phyloP scores from a whole-genome alignment of 768 basidiomycete genomes.

The Kwoniella bestiolae region DNA sequence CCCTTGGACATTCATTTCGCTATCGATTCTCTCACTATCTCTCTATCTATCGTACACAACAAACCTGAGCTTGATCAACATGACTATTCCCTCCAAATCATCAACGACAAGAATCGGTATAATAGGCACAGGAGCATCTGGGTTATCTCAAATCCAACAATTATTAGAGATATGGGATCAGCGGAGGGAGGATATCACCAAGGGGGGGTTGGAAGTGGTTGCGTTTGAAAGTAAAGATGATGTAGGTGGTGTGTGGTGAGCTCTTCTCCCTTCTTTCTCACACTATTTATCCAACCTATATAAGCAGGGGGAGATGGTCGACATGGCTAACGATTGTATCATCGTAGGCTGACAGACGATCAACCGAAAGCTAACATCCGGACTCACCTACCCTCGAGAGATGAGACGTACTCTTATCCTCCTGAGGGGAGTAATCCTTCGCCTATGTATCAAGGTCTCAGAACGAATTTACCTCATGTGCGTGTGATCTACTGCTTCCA shows the following conservation, averaged over 20 bases:
- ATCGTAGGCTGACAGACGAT: conserved; percentile 17
- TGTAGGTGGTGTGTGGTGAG: conserved; percentile 54
- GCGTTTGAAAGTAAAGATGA: conserved; percentile 43
- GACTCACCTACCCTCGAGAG: conserved; percentile 7
- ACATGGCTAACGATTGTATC: neutral
- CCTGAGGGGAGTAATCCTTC: conserved; percentile 36
- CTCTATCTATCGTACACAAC: neutral
- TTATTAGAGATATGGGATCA: conserved; percentile 44
- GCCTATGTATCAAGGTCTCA: conserved; percentile 53
- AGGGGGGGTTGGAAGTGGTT: conserved; percentile 37
- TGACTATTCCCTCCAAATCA: neutral
- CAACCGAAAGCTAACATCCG: conserved; percentile 15
- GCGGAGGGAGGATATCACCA: conserved; percentile 21
- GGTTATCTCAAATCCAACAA: conserved; percentile 38
- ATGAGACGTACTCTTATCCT: conserved; percentile 35
- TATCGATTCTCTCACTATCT: neutral
- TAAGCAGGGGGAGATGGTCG: neutral
- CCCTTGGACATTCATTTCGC: neutral
- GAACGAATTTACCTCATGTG: conserved; percentile 54
- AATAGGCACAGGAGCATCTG: conserved; percentile 53
- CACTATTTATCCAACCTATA: neutral
- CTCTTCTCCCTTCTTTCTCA: neutral
- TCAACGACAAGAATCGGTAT: conserved; percentile 37
- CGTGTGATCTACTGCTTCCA: no score
- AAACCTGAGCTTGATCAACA: neutral